These are phyloP conservation scores for Gelatoporia subvermispora DNA, from an alignment of 768 basidiomycete genomes.

Conservation along the genomic window DNA sequence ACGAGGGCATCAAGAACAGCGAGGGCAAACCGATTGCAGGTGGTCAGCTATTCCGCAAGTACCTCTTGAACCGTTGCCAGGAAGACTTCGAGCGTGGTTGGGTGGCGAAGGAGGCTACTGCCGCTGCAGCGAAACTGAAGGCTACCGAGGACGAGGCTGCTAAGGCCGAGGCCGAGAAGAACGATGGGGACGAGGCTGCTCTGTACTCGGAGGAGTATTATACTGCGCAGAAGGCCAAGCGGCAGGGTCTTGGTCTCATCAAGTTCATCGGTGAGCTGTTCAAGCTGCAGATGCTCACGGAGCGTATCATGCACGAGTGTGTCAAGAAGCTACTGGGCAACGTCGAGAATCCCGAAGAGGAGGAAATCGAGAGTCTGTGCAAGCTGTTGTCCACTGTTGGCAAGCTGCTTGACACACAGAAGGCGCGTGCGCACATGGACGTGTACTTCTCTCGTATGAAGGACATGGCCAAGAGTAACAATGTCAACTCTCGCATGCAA, in stretches of 20 bases:
- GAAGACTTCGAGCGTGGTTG: slow-evolving; percentile 96
- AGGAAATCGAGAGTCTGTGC: slow-evolving; percentile 94
- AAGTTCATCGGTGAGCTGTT: slow-evolving; percentile 97
- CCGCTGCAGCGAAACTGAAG: slow-evolving; percentile 84
- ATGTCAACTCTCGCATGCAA: slow-evolving; percentile 80
- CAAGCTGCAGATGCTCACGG: slow-evolving; percentile 94
- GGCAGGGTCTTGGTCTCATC: slow-evolving; percentile 92
- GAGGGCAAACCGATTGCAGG: slow-evolving; percentile 88
- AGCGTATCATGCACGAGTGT: slow-evolving; percentile 97
- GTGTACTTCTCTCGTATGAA: slow-evolving; percentile 92
- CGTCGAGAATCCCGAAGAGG: slow-evolving; percentile 92
- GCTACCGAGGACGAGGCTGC: slow-evolving; percentile 80
- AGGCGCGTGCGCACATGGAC: slow-evolving; percentile 81
- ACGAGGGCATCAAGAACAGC: slow-evolving; percentile 73
- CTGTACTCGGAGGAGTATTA: slow-evolving; percentile 90
- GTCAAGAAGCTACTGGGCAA: slow-evolving; percentile 91
- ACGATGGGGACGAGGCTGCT: slow-evolving; percentile 61
- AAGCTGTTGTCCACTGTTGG: slow-evolving; percentile 89
- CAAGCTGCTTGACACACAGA: slow-evolving; percentile 67
- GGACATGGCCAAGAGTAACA: slow-evolving; percentile 65
- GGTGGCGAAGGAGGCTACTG: slow-evolving; percentile 84
- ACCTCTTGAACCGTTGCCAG: slow-evolving; percentile 92
- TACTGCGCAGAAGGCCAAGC: slow-evolving; percentile 94
- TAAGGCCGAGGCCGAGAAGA: slow-evolving; percentile 60
- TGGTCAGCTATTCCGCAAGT: slow-evolving; percentile 93